Conservation (phyloP, 495 filamentous ascomycete species). For the Talaromyces wortmannii region DNA sequence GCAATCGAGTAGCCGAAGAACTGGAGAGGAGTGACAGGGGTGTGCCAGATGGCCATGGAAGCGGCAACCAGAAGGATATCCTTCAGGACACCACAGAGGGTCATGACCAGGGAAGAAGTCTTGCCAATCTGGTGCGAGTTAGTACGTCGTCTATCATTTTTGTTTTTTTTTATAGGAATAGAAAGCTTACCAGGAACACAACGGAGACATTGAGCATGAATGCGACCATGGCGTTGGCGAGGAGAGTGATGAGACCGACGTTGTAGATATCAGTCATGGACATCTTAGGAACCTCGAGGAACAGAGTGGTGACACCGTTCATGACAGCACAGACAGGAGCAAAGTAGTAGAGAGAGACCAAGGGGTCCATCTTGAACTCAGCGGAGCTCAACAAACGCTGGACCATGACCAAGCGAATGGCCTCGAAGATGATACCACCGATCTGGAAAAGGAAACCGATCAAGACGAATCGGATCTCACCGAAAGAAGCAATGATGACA, state of each 20-base stretch:
- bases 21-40: slow-evolving; percentile 73
- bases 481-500: slow-evolving; percentile 83
- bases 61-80: slow-evolving; percentile 90
- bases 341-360: slow-evolving; percentile 95
- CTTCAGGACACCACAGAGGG: slow-evolving; percentile 96
- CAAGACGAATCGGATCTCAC: slow-evolving; percentile 87
- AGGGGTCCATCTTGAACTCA: slow-evolving; percentile 96
- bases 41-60: slow-evolving; percentile 86
- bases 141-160: too few relatives aligned
- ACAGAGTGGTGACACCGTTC: slow-evolving; percentile 73
- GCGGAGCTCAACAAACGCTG: slow-evolving; percentile 79
- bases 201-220: slow-evolving; percentile 91
- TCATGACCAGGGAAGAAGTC: slow-evolving; percentile 93
- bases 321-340: slow-evolving; percentile 87
- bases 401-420: slow-evolving; percentile 86
- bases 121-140: slow-evolving; percentile 70
- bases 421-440: slow-evolving; percentile 81
- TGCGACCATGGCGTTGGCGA: slow-evolving; percentile 75
- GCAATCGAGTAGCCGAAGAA: slow-evolving; percentile 94
- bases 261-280: slow-evolving; percentile 64
- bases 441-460: slow-evolving; percentile 83
- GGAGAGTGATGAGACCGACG: slow-evolving; percentile 67
- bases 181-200: slow-evolving; percentile 76
- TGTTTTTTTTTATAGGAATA: slow-evolving; percentile 9
- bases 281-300: slow-evolving; percentile 69